phyloP scores from a whole-genome alignment of 2,329 filamentous ascomycete species.

The Trichoderma sp. region DNA sequence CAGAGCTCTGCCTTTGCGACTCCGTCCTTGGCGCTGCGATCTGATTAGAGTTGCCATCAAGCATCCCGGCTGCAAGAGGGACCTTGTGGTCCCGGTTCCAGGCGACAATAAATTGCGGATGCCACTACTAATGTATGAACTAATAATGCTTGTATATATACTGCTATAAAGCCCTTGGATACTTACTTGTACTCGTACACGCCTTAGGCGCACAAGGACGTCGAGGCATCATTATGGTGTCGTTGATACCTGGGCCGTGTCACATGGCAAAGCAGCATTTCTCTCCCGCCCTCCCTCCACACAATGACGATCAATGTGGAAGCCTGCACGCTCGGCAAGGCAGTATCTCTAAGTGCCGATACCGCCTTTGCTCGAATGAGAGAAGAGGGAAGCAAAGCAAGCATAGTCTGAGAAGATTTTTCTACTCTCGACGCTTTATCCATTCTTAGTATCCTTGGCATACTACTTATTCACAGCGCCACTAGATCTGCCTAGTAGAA shows the following conservation, averaged over 20 bases:
- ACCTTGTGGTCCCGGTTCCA: background rate
- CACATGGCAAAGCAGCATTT: background rate
- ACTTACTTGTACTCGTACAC: background rate
- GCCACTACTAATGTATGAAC: background rate
- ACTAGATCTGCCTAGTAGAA: background rate
- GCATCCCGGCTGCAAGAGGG: background rate
- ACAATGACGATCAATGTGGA: background rate
- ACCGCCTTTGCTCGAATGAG: background rate
- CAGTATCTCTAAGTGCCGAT: background rate
- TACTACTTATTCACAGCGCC: background rate
- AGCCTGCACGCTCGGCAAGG: background rate
- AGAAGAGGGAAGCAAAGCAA: background rate
- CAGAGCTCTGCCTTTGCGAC: slow-evolving; percentile 1
- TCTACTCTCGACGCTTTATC: background rate
- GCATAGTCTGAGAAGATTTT: background rate
- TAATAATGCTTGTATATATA: background rate
- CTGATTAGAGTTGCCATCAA: background rate
- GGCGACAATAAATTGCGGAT: background rate
- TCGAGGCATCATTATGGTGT: background rate
- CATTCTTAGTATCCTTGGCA: background rate
- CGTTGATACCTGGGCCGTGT: background rate
- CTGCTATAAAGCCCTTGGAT: background rate
- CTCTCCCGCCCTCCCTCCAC: background rate
- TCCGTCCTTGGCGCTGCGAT: slow-evolving; percentile 6
- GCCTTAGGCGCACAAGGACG: background rate